Conservation (phyloP, 2,329 filamentous ascomycete species). For the Sclerotinia glacialis region DNA sequence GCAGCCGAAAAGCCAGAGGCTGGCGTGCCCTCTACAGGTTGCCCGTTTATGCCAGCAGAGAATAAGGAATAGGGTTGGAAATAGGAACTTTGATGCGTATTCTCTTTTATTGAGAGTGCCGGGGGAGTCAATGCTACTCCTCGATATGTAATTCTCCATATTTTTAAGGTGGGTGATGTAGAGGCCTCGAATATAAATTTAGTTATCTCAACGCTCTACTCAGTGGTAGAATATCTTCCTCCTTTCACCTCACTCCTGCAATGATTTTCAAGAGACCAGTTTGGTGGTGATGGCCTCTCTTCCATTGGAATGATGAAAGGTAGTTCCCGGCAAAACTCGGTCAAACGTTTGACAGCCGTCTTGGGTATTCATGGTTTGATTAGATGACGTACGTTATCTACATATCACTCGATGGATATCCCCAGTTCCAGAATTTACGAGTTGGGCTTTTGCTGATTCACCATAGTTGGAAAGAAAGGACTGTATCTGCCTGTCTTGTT, state of each 20-base stretch:
- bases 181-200: neutral
- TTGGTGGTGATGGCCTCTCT: neutral
- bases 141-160: neutral
- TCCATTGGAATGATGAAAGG: neutral
- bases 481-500: neutral
- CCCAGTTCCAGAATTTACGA: neutral
- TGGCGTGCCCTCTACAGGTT: neutral
- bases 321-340: neutral
- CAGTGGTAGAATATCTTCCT: neutral
- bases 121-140: neutral
- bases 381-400: neutral
- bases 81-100: neutral
- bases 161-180: neutral
- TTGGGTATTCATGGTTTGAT: neutral
- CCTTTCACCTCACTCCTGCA: neutral
- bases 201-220: neutral
- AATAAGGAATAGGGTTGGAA: slow-evolving; percentile 6
- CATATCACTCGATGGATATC: neutral
- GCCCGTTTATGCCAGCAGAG: slow-evolving; percentile 17
- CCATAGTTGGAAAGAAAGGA: neutral
- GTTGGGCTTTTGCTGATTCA: neutral
- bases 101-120: neutral
- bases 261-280: neutral
- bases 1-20: neutral
- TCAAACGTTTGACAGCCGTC: neutral